Conservation (phyloP, 352 stramenopile species). For the Globisporangium splendens region DNA sequence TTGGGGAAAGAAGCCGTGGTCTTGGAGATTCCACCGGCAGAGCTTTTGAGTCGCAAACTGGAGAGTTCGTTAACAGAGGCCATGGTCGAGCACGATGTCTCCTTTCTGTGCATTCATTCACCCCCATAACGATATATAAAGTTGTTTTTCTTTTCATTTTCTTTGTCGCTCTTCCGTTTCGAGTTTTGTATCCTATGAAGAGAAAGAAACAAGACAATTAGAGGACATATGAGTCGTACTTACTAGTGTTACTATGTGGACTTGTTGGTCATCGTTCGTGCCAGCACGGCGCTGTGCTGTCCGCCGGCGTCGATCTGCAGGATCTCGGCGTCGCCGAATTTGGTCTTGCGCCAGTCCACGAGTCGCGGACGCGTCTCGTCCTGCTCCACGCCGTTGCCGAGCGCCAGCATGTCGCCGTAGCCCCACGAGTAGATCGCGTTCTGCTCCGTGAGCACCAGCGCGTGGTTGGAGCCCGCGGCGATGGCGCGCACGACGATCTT, state of each 20-base stretch:
- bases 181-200: no score
- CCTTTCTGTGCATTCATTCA: no score
- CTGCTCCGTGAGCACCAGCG: constrained; percentile 70
- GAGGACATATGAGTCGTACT: no score
- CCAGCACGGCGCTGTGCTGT: constrained; percentile 82
- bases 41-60: neutral
- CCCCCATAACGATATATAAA: no score
- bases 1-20: no score
- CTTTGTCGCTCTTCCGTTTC: no score
- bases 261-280: neutral
- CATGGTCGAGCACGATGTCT: no score
- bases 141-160: no score
- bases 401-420: constrained; percentile 90
- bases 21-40: neutral
- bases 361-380: constrained; percentile 72
- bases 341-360: constrained; percentile 70
- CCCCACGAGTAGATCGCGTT: constrained; percentile 88
- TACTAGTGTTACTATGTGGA: no score
- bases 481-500: constrained; percentile 36
- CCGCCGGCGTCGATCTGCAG: constrained; percentile 82
- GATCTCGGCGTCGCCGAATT: constrained; percentile 57
- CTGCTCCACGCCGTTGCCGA: constrained; percentile 82
- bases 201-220: no score
- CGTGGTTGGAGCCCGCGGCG: constrained; percentile 85
- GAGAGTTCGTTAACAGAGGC: no score